Evolutionary conservation across 2,329 filamentous ascomycete genomes (phyloP), one percentile per base, ranked within the genome.

Genomic region (Colletotrichum sojae): DNA sequence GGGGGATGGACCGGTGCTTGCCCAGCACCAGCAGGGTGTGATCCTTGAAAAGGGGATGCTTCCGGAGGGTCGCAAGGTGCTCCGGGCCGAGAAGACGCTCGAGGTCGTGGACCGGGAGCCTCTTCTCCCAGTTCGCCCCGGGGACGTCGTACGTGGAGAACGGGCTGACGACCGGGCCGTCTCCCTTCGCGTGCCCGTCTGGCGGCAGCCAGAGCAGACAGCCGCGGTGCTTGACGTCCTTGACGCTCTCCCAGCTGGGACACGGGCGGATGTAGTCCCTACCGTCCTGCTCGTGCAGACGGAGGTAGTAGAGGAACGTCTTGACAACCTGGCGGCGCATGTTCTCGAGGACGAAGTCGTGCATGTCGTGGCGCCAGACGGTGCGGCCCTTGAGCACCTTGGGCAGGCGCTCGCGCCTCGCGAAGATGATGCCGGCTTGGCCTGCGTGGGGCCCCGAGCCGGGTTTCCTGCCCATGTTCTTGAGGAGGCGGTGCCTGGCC

Each of bases 281-380:
- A 3, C 65, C 71, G 0, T 74, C 54, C 1, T 73, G 63, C 15
- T 75, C 71, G 54, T 77, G 77, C 12, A 81, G 70, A 1, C 67
- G 61, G 0, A 79, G 76, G 3, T 85, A 72, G 69, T 83, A 77
- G 5, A 83, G 63, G 12, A 92, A 76, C 0, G 83, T 78, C 20
- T 86, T 81, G 1, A 83, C 78, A 18, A 86, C 80, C 2, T 82
- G 78, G 5, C 82, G 77, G 5, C 87, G 84, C 78, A 90, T 80
- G 67, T 85, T 78, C 6, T 81, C 76, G 4, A 90, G 78, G 0
- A 92, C 73, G 27, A 86, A 80, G 0, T 80, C 76, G 40, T 84
- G 81, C 88, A 91, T 92, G 71, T 90, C 88, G 5, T 78, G 48
- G 36, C 88, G 84, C 84, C 84, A 89, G 25, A 81, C 76, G 9